Base-by-base conservation (phyloP, 2,329 filamentous ascomycete genomes). In the Sphaerulina vaccinii region DNA sequence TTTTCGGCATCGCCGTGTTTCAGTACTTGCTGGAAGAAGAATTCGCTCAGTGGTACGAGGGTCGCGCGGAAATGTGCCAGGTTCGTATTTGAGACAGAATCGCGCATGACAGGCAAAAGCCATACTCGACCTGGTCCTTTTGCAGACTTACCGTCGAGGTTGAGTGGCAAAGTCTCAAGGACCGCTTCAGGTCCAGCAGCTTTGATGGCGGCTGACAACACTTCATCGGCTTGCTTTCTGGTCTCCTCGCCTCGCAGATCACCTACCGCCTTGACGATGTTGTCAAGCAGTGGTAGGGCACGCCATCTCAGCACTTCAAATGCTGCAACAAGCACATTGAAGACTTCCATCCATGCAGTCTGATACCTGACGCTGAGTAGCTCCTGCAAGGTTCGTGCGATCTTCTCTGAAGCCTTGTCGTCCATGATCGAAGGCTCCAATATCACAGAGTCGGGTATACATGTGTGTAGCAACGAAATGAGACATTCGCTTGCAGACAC, bases 401-500 rank as follows among this genome's bases (percentile, higher is more conserved):
- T 71, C 68, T 90, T 92, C 66, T 90, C 88, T 8, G 97, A 72
- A 0, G 85, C 80, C 73, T 95, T 96, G 70, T 97, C 91, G 62
- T 97, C 92, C 68, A 88, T 95, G 40, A 96, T 81, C 1, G 91
- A 95, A 19, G 91, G 90, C 59, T 96, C 89, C 5, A 95, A 72
- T 29, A 99, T 84, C 39, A 91, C 88, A 60, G 82, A 84, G 44
- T 86, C 79, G 1, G 93, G 93, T 23, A 99, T 79, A 65, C 93
- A 95, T 68, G 93, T 96, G 59, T 84, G 87, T 66, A 96, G 79
- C 68, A 99, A 93, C 1, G 92, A 96, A 50, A 96, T 87, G 54
- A 99, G 74, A 68, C 93, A 96, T 70, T 99, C 92, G 0, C 93
- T 95, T 3, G 93, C 90, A 2, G 93, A 97, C 24, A 96, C 83